Conservation (phyloP, 164 flowering plant species). For the Aristolochia contorta region DNA sequence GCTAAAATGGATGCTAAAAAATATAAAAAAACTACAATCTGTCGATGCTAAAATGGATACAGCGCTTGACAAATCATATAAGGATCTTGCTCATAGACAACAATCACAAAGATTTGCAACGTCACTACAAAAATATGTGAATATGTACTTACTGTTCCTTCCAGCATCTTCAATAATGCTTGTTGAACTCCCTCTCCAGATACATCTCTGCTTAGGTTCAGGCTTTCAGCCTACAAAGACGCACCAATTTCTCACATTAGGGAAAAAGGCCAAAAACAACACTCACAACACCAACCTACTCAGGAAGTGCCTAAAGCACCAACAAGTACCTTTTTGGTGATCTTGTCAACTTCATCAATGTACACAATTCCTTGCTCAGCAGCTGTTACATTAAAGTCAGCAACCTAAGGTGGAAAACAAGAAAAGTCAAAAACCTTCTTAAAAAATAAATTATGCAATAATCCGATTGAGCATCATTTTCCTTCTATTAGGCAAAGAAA, state of each 20-base stretch:
- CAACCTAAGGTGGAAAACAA: conserved; percentile 36
- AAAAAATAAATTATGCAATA: background rate
- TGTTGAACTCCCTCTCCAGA: conserved; percentile 99
- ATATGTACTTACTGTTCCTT: conserved; percentile 78
- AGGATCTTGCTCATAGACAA: no score
- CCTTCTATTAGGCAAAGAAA: no score
- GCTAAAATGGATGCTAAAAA: no score
- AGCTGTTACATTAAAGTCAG: conserved; percentile 87
- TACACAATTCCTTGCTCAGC: conserved; percentile 98
- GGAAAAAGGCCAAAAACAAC: background rate
- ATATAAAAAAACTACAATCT: no score
- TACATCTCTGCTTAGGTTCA: conserved; percentile 88
- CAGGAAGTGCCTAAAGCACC: background rate
- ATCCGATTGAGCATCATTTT: no score
- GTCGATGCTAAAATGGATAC: no score
- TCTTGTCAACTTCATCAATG: conserved; percentile 98
- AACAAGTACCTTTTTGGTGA: conserved; percentile 70
- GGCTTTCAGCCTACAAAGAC: conserved; percentile 72
- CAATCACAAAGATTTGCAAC: no score
- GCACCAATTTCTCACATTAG: background rate
- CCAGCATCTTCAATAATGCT: conserved; percentile 91
- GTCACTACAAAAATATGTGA: no score
- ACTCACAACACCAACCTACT: background rate
- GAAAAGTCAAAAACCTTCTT: background rate
- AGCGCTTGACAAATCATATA: no score